phyloP scores from a whole-genome alignment of 2,329 filamentous ascomycete species.

The Calonectria naviculata region DNA sequence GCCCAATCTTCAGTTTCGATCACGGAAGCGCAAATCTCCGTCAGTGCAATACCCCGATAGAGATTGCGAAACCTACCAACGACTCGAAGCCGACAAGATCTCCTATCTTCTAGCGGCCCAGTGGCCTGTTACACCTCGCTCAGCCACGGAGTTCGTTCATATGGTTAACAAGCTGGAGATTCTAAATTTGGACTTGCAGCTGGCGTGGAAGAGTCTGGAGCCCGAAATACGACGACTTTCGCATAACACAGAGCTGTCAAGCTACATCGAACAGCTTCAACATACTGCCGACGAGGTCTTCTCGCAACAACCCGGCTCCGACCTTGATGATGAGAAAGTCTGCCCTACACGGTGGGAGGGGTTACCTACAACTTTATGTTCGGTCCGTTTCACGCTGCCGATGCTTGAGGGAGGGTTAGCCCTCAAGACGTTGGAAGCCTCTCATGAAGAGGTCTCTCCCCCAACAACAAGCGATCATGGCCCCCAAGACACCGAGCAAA shows the following conservation, averaged over 20 bases:
- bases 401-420: background rate
- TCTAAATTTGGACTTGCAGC: background rate
- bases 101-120: background rate
- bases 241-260: background rate
- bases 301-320: background rate
- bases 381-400: background rate
- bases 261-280: background rate
- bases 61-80: background rate
- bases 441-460: background rate
- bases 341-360: background rate
- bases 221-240: background rate
- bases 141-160: background rate
- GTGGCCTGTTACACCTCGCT: background rate
- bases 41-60: too few relatives aligned
- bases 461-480: too few relatives aligned
- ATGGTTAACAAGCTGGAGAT: background rate
- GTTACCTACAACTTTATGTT: background rate
- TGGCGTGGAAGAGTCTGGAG: background rate
- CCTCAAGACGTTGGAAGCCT: background rate
- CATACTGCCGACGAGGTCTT: background rate
- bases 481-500: too few relatives aligned
- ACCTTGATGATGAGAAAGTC: background rate
- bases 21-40: too few relatives aligned
- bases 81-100: background rate
- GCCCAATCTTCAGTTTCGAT: background rate